Base-by-base conservation (phyloP, 352 stramenopile species). In the Phytophthora colocasiae region DNA sequence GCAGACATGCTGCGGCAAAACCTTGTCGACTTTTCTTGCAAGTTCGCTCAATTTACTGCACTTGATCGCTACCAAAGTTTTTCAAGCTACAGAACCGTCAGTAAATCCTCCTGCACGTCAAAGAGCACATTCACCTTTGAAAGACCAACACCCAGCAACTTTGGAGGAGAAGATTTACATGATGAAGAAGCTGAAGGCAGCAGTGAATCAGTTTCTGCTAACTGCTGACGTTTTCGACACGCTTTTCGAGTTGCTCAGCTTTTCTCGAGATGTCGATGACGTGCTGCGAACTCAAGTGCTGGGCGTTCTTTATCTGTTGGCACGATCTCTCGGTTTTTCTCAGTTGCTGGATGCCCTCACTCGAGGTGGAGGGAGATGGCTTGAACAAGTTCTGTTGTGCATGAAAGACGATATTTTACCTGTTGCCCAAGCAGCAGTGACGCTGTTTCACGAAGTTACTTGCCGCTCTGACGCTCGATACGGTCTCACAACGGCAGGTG, bases 391-490 rank as follows among this genome's bases (percentile, higher is more conserved):
- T 32, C 50, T 89, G 1, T 14, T 69, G 1, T 86, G 75, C 55
- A 75, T 95, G 46, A 69, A 69, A 12, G 64, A 80, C 32, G 9
- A 40, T 0, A 71, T 76, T n/a, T 38, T 66, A 2, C 22, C 40
- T 1, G 71, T 89, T 31, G 79, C 72, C 19, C 48, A 62, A 15
- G 69, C 77, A 6, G 75, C 81, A 6, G 59, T 90, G 10, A 73
- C 75, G 6, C 53, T 93, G 15, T 90, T 89, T 60, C 79, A 85
- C 47, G 81, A 89, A 32, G 70, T 93, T 15, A 91, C 75, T 2
- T 71, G 73, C 11, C 74, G 65, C 15, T 36, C 69, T 5, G 80
- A 95, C 36, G 86, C 77, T 0, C 78, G 86, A 15, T 68, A 79
- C 9, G 84, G 77, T 3, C 74, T 95, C 32, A 91, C 83, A 12